These are phyloP conservation scores for Boletus sp. DNA, from an alignment of 1,284 basidiomycete genomes.

Conservation along the genomic window DNA sequence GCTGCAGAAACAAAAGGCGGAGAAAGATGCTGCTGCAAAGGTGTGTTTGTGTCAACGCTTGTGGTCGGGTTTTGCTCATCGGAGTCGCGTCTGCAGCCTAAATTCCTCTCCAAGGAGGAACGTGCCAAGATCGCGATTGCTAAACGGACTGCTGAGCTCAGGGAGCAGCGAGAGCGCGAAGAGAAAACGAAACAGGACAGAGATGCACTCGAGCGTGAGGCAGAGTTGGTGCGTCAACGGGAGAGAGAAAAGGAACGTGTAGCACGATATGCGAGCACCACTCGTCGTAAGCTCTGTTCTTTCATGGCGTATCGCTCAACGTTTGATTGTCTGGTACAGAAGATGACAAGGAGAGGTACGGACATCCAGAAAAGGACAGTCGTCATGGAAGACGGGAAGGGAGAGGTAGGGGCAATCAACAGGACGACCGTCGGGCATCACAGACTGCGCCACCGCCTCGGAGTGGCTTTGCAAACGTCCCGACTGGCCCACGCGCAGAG, in stretches of 20 bases:
- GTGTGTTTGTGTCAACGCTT: slow-evolving; percentile 37
- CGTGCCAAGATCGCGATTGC: slow-evolving; percentile 84
- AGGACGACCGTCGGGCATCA: slow-evolving; percentile 32
- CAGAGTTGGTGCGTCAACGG: slow-evolving; percentile 58
- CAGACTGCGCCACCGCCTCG: slow-evolving; percentile 33
- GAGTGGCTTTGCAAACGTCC: slow-evolving; percentile 57
- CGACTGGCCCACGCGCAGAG: slow-evolving; percentile 81
- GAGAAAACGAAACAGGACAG: slow-evolving; percentile 56
- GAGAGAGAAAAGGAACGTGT: slow-evolving; percentile 34
- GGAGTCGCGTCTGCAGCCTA: slow-evolving; percentile 53
- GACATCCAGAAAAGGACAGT: slow-evolving; percentile 49
- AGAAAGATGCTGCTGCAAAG: slow-evolving; percentile 86
- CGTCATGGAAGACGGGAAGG: slow-evolving; percentile 34
- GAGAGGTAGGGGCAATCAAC: slow-evolving; percentile 30
- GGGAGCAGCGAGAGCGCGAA: slow-evolving; percentile 59
- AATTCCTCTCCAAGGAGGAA: slow-evolving; percentile 85
- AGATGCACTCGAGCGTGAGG: slow-evolving; percentile 69
- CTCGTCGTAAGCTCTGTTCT: slow-evolving; percentile 41
- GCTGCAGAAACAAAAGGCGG: slow-evolving; percentile 79
- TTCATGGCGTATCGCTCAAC: slow-evolving; percentile 10
- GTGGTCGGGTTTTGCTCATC: slow-evolving; percentile 5
- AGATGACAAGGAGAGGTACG: slow-evolving; percentile 55
- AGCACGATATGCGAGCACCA: slow-evolving; percentile 26
- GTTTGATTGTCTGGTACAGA: slow-evolving; percentile 39
- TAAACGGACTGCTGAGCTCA: slow-evolving; percentile 77